phyloP scores from a whole-genome alignment of 169 alveolate genomes.

The Condylostoma magnum region DNA sequence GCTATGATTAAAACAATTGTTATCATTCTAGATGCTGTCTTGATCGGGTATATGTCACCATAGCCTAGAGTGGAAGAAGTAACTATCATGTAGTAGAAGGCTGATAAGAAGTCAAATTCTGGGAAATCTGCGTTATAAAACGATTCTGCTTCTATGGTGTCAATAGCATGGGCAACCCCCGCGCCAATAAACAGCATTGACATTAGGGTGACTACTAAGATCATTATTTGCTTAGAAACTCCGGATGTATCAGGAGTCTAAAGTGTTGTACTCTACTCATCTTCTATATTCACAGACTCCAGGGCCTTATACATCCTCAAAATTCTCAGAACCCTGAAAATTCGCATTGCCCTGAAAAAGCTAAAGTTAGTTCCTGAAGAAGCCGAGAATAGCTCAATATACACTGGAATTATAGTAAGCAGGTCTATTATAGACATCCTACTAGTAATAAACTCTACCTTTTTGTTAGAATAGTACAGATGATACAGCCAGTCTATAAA shows the following conservation, averaged over 20 bases:
- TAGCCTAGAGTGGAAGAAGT: constrained; percentile 24
- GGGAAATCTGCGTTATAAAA: background rate
- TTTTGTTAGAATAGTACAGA: background rate
- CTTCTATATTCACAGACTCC: background rate
- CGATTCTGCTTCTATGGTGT: background rate
- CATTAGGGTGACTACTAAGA: background rate
- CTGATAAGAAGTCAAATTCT: constrained; percentile 30
- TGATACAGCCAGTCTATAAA: constrained; percentile 10
- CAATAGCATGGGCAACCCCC: constrained; percentile 4
- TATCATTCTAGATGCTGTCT: constrained; percentile 16
- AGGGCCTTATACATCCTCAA: constrained; percentile 11
- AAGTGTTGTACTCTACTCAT: background rate
- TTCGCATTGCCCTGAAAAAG: constrained; percentile 15
- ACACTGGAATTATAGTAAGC: constrained; percentile 22
- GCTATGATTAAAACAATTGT: background rate
- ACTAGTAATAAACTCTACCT: background rate
- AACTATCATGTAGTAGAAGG: constrained; percentile 12
- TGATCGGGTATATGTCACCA: constrained; percentile 14
- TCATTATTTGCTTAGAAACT: constrained; percentile 14
- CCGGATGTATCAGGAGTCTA: constrained; percentile 21
- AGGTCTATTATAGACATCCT: background rate
- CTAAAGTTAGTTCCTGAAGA: background rate
- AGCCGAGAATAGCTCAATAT: background rate
- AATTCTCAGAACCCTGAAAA: constrained; percentile 10
- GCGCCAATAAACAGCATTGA: constrained; percentile 20